Conservation (phyloP, 1,284 basidiomycete species). For the Austroboletus sp. region DNA sequence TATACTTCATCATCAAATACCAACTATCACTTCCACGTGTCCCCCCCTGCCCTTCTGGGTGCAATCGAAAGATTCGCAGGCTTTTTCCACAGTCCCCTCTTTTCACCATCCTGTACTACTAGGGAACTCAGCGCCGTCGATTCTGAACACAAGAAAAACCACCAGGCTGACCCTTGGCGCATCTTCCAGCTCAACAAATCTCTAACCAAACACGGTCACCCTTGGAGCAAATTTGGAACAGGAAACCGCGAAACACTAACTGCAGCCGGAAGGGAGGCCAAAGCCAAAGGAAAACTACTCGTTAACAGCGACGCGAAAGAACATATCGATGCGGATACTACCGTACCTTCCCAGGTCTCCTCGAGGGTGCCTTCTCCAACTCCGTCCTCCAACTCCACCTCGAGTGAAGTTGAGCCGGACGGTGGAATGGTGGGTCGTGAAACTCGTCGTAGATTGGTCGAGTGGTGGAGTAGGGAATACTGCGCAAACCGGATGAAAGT, state of each 20-base stretch:
- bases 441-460: conserved; percentile 82
- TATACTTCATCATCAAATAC: conserved; percentile 92
- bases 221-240: conserved; percentile 91
- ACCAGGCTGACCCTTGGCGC: conserved; percentile 93
- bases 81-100: conserved; percentile 92
- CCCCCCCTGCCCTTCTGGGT: conserved; percentile 75
- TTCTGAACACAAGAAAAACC: conserved; percentile 97
- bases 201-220: conserved; percentile 73
- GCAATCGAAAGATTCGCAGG: conserved; percentile 88
- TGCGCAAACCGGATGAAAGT: conserved; percentile 92
- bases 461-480: conserved; percentile 94
- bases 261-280: conserved; percentile 54
- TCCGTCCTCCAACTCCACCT: conserved; percentile 48
- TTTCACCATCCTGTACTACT: conserved; percentile 84
- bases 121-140: conserved; percentile 96
- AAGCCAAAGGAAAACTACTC: conserved; percentile 41
- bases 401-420: conserved; percentile 59
- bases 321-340: conserved; percentile 14
- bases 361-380: conserved; percentile 59
- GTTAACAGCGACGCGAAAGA: conserved; percentile 8
- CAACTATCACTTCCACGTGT: conserved; percentile 90
- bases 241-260: conserved; percentile 85
- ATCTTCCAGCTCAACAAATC: conserved; percentile 94
- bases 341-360: conserved; percentile 42
- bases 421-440: conserved; percentile 77